These are phyloP conservation scores for thale cress (Arabidopsis thaliana) DNA, from an alignment of 345 rosid species.

Conservation along the genomic window DNA sequence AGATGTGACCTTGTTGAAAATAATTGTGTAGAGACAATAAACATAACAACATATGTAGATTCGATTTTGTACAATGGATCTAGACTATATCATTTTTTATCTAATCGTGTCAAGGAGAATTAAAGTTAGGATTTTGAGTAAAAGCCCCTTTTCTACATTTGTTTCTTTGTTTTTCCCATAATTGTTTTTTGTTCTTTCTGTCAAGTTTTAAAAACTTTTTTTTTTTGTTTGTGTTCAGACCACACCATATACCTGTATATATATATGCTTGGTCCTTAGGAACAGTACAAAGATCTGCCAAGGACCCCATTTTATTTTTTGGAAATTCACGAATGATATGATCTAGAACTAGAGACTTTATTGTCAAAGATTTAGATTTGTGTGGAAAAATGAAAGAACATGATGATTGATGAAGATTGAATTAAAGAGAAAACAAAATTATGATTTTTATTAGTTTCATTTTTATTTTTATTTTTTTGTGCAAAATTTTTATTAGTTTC, in stretches of 20 bases:
- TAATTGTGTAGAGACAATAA: not conserved
- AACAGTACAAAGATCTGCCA: not conserved
- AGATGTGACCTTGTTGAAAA: not conserved
- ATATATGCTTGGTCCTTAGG: not conserved
- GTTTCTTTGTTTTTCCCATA: not conserved
- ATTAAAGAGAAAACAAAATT: not conserved
- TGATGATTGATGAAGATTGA: not conserved
- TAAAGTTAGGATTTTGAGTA: not conserved
- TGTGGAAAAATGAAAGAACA: not conserved
- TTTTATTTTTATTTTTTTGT: too few relatives aligned
- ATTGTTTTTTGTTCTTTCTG: not conserved
- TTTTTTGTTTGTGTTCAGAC: not conserved
- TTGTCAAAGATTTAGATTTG: not conserved
- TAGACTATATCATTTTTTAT: not conserved
- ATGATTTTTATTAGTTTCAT: not conserved
- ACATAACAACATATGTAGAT: not conserved
- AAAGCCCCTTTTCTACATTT: not conserved
- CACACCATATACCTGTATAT: not conserved
- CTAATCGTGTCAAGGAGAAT: not conserved
- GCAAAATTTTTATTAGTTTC: not conserved
- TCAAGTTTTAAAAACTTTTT: not conserved
- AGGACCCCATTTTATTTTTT: constrained; percentile 10
- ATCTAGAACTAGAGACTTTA: not conserved
- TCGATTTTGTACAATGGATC: not conserved
- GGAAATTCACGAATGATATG: not conserved